Evolutionary conservation across 768 basidiomycete species (phyloP), one percentile per base, ranked within the genome.

Genomic region (Suillus americanus): DNA sequence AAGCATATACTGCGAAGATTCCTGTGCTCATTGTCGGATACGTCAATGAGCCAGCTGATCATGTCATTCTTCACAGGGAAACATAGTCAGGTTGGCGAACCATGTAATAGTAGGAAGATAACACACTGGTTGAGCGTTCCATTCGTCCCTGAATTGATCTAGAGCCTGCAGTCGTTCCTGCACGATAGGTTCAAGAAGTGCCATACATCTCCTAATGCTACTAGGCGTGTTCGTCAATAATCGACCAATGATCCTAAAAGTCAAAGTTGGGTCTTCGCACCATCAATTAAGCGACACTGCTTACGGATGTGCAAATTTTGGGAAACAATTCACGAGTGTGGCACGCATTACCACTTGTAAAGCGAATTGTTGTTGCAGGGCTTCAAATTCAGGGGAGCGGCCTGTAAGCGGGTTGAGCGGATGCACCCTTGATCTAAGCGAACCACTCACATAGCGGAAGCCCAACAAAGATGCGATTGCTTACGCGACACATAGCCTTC

Each of bases 381-480:
- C 65, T 57, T 72, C 72, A 63, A 79, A 81, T 48, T 79, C 77
- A 50, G 73, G 63, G 66, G 76, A 71, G 51, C 79, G 75, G 64
- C 75, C 80, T 81, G 65, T 59, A 54, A 63, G 64, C 35, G 57
- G 61, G 35, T 57, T 69, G 41, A 69, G 18, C 2, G 12, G 12
- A 59, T 59, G 57, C 18, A 59, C 25, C 40, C 40, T 18, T 12
- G 40, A 59, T 25, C 5, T 59, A 41, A 59, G 41, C 40, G 57
- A 20, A 53, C 53, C 41, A 71, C 75, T 61, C 62, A 81, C 81
- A 79, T 55, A 79, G 62, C 14, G 78, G 74, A 5, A 71, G 56
- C 2, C 81, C 81, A 33, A 82, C 78, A 56, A 81, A 81, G 45
- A 80, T 64, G 30, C 81, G 80, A 62, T 80, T 82, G 57, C 77